Base-by-base conservation (phyloP, 352 stramenopile species). In the Globisporangium cystogenes region DNA sequence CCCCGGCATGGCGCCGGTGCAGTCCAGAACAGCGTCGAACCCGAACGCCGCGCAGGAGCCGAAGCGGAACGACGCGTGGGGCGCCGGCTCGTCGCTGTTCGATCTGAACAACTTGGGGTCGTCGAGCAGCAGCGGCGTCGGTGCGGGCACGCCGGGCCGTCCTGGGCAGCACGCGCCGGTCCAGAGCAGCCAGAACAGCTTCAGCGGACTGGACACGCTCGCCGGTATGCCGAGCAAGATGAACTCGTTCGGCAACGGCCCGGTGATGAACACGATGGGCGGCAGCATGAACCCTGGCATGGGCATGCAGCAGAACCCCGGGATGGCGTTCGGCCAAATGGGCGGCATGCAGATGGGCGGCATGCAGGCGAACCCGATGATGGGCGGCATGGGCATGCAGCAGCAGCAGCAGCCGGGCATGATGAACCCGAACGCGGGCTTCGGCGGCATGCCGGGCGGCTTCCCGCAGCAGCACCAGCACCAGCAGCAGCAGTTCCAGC, bases 201-300 rank as follows among this genome's bases (percentile, higher is more conserved):
- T 93, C 64, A 87, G 70, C 52, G 82, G 82, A 27, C 53, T 93
- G 41, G 82, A 93, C 62, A 91, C 78, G 4, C 72, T 93, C 29
- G 82, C 82, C 10, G 82, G 82, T 7, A 73, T 93, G 71, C 82
- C 82, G 7, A 89, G 60, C 62, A 89, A 85, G 56, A 74, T 70
- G 7, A 53, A 48, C 31, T 69, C 66, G 18, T 82, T 81, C 59
- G 72, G 74, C 51, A 62, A 58, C 24, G 60, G 49, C 44, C 62
- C 67, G 29, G 62, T 64, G 35, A 87, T 84, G 72, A 81, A 81
- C 59, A 46, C 60, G 6, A 82, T 82, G 64, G 63, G 66, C 35
- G 64, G 67, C 12, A 51, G 58, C 24, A 86, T 86, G 69, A 80
- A 81, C 60, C 16, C 48, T 48, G 52, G 57, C 29, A 60, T 64